Evolutionary conservation across 2,329 filamentous ascomycete genomes (phyloP).

Genomic region (Trichoderma sp.): DNA sequence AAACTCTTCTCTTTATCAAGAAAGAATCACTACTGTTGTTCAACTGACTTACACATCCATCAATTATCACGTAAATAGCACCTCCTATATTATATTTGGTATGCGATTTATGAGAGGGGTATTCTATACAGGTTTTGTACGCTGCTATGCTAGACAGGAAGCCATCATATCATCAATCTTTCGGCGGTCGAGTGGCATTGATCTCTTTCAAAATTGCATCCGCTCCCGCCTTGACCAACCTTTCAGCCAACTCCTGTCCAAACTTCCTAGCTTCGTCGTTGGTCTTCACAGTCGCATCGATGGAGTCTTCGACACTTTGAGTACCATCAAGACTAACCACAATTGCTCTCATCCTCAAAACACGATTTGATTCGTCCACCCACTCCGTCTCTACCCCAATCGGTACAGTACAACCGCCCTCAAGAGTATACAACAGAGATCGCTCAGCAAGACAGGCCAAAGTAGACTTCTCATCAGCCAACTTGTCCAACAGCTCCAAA

Average conservation of each 20-base stretch:
- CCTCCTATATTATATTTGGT: no score
- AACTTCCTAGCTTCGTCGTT: background rate
- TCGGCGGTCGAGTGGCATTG: background rate
- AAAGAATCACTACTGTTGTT: background rate
- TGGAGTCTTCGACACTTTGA: background rate
- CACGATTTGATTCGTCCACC: background rate
- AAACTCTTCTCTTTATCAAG: background rate
- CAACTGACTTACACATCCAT: background rate
- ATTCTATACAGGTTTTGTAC: background rate
- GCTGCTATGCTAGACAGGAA: background rate
- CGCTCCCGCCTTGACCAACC: background rate
- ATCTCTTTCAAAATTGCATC: conserved; percentile 14
- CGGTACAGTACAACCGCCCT: conserved; percentile 5
- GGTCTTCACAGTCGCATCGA: background rate
- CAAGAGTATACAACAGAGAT: conserved; percentile 6
- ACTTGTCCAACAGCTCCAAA: background rate
- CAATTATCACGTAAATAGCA: background rate
- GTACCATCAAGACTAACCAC: conserved; percentile 16
- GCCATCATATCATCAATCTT: background rate
- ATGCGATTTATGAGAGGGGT: background rate
- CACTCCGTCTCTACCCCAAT: conserved; percentile 18
- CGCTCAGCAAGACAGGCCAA: conserved; percentile 16
- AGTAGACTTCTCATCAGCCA: conserved; percentile 6
- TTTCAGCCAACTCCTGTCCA: conserved; percentile 12
- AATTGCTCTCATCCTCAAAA: conserved; percentile 13